Evolutionary conservation across 2,329 filamentous ascomycete genomes (phyloP), one percentile per base, ranked within the genome.

Genomic region (Chaetothyriales sp.): DNA sequence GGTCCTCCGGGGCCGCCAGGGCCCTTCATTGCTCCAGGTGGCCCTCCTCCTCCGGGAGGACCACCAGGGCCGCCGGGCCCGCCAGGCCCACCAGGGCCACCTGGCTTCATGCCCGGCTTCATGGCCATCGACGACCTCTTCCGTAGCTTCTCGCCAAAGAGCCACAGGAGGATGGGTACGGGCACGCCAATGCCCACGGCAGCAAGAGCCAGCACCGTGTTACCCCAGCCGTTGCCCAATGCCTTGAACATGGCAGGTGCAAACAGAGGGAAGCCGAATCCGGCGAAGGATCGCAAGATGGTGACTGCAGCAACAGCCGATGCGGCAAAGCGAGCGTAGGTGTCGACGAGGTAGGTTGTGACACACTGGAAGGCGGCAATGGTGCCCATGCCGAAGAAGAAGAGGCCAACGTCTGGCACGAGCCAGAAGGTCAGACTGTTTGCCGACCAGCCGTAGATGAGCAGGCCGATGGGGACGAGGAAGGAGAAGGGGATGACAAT

Each of bases 361-460:
- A 63, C 61, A 44, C 58, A 61, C 44, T 62, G 60, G 53, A 62
- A 61, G 19, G 59, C 55, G 37, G 59, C 59, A 44, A 60, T 59
- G 19, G 60, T 61, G 19, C 71, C 68, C 15, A 66, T 66, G 22
- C 69, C 69, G 47, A 76, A 67, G 1, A 75, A 55, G 7, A 65
- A 65, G 1, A 72, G 70, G 0, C 72, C 69, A 22, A 72, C 65
- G 46, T 75, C 67, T 5, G 73, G 71, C 53, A 76, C 61, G 28
- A 72, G 68, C 67, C 74, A 74, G 51, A 74, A 71, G 0, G 69
- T 50, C 6, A 62, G 59, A 2, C 64, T 62, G 48, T 75, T 65
- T 0, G 73, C 72, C 2, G 66, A 63, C 74, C 74, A 77, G 9
- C 74, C 74, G 55, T 77, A 78, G 59, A 69, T 64, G 46, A 75